Base-by-base conservation (phyloP, 305 asterid genomes). In the Rubia tinctorum region DNA sequence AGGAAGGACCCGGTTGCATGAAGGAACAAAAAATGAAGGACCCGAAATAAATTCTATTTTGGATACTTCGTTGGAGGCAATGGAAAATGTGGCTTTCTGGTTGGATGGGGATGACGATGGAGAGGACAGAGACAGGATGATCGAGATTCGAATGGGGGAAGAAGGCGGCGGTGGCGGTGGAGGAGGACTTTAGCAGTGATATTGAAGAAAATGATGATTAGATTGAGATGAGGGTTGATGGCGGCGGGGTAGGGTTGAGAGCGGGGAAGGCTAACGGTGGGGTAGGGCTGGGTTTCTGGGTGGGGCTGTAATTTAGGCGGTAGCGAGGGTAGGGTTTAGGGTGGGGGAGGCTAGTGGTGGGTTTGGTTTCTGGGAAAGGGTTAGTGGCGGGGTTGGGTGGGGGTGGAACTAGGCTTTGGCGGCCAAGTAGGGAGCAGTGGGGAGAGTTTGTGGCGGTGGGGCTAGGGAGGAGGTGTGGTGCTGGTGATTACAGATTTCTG, bases 11-110 rank as follows among this genome's bases (percentile, higher is more conserved):
- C 47, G 93, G 6, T 59, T 91, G 56, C 87, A 97, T 4, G 58
- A 86, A 83, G 88, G 76, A 72, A 89, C 89, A 27, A 27, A 27
- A 27, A 27, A 27, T 27, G 30, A 27, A 27, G 30, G 30, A 27
- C 97, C 98, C 73, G 97, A 89, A 67, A 84, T 97, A 22, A 97
- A 90, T 77, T 77, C 88, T 15, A 93, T 84, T 2, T 87, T 94
- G 68, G 94, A 81, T 47, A 95, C 30, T 27, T 27, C 2, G 30
- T 27, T 80, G 59, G 95, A 83, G 71, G 75, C 47, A 22, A 67
- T 61, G 71, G 76, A 85, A 45, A 62, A 7, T 86, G 88, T 27
- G 30, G 30, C 2, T 27, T 87, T 81, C 81, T 82, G 82, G 76
- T 87, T 91, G 95, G 96, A 84, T 14, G 92, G 77, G 23, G 90